Evolutionary conservation across 1,284 basidiomycete genomes (phyloP).

Genomic region (Sanghuangporus weigelae): DNA sequence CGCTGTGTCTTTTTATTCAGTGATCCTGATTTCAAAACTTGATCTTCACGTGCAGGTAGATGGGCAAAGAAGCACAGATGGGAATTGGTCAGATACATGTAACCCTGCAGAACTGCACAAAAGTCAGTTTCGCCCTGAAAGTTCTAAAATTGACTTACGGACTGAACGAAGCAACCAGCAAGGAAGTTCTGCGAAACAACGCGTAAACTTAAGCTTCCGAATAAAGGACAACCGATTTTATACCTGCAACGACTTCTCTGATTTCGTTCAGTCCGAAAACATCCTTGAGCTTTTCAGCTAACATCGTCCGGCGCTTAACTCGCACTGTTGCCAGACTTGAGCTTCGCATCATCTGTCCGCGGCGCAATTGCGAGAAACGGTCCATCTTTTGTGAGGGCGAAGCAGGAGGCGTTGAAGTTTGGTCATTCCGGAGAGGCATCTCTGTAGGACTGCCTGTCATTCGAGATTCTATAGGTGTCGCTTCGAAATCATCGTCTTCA

Average conservation of each 20-base stretch:
- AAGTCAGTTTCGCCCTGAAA: slow-evolving; percentile 1
- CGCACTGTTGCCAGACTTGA: slow-evolving; percentile 69
- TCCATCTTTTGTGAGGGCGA: neutral
- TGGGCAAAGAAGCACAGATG: slow-evolving; percentile 97
- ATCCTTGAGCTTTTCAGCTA: slow-evolving; percentile 81
- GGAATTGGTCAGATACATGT: slow-evolving; percentile 90
- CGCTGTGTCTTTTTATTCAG: slow-evolving; percentile 80
- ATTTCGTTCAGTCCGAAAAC: slow-evolving; percentile 79
- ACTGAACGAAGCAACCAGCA: slow-evolving; percentile 86
- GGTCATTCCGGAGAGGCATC: slow-evolving; percentile 1
- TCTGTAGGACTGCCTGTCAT: slow-evolving; percentile 22
- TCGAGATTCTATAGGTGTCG: slow-evolving; percentile 37
- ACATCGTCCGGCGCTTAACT: slow-evolving; percentile 58
- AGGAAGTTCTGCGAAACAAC: slow-evolving; percentile 62
- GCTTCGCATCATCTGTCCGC: slow-evolving; percentile 33
- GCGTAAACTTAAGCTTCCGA: neutral
- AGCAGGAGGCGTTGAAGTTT: neutral
- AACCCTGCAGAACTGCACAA: slow-evolving; percentile 82
- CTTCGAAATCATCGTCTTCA: slow-evolving; percentile 52
- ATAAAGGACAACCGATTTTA: slow-evolving; percentile 22
- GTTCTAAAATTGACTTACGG: slow-evolving; percentile 47
- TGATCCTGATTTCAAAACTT: slow-evolving; percentile 82
- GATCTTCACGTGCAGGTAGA: slow-evolving; percentile 85
- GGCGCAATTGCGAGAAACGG: slow-evolving; percentile 12
- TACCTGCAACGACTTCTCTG: slow-evolving; percentile 79